Conservation (phyloP, 768 basidiomycete genomes). For the Leccinum barrowsii region DNA sequence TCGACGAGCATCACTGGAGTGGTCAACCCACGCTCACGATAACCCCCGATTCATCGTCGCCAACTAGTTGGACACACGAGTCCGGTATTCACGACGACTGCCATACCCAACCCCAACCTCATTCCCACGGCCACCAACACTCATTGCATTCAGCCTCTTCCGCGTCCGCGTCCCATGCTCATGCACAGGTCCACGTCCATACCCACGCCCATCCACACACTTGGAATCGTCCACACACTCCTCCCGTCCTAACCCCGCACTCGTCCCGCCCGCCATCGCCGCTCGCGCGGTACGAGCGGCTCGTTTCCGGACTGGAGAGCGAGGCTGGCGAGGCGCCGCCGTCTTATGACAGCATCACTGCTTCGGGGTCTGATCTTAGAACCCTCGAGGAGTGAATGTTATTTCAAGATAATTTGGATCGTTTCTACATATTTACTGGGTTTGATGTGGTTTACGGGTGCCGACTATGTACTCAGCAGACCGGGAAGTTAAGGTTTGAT, state of each 20-base stretch:
- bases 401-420: background rate
- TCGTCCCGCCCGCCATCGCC: conserved; percentile 20
- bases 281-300: conserved; percentile 64
- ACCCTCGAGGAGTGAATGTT: background rate
- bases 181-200: background rate
- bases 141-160: background rate
- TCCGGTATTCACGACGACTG: background rate
- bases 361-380: background rate
- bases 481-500: too few species aligned
- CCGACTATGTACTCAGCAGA: too few species aligned
- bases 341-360: conserved; percentile 29
- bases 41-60: background rate
- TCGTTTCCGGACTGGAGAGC: conserved; percentile 84
- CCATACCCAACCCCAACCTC: background rate
- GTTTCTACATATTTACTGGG: background rate
- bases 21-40: background rate
- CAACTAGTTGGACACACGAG: background rate
- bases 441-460: background rate
- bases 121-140: background rate
- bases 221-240: background rate
- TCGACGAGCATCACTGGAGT: background rate
- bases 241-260: background rate
- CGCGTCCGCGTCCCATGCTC: background rate
- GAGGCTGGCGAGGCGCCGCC: conserved; percentile 86
- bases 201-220: background rate